Base-by-base conservation (phyloP, 1,284 basidiomycete species). In the Rugosomyces carneus region DNA sequence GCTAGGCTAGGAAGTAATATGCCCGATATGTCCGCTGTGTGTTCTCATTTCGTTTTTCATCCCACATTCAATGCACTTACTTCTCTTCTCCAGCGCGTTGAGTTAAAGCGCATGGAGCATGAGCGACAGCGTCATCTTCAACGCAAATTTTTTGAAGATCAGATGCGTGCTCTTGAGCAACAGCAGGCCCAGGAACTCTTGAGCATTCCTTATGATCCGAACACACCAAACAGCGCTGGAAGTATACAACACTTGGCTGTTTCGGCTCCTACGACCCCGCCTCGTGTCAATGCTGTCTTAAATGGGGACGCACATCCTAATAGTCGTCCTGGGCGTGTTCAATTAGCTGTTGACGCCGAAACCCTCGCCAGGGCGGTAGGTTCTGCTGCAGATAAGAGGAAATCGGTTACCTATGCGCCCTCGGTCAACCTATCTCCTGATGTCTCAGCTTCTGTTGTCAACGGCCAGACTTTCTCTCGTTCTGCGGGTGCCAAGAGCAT, bases 151-250 rank as follows among this genome's bases (percentile, higher is more conserved):
- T 95, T 96, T 62, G 93, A 94, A 66, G 89, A 93, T 57, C 90
- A 95, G 67, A 94, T 95, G 87, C 81, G 84, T 45, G 83, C 78
- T 53, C 77, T 96, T 50, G 93, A 96, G 67, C 88, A 90, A 56
- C 86, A 93, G 63, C 93, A 96, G 66, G 83, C 84, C 15, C 85
- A 91, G 61, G 89, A 86, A 63, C 75, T 90, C 32, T 79, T 92
- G 54, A 78, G 59, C 53, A 75, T 89, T 53, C 84, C 86, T 16
- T 73, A 77, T 55, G 85, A 87, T 48, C 53, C 73, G n/a, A 65
- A 60, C 44, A 50, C 58, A 46, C 50, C 60, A 18, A 64, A 67
- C 44, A 68, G 67, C 39, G 68, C 65, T 43, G 65, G 70, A 24
- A 67, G 70, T 27, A 58, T 81, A 9, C 80, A 82, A 60, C 82